phyloP scores from a whole-genome alignment of 306 rosid genomes.

The Prunus campanulata region DNA sequence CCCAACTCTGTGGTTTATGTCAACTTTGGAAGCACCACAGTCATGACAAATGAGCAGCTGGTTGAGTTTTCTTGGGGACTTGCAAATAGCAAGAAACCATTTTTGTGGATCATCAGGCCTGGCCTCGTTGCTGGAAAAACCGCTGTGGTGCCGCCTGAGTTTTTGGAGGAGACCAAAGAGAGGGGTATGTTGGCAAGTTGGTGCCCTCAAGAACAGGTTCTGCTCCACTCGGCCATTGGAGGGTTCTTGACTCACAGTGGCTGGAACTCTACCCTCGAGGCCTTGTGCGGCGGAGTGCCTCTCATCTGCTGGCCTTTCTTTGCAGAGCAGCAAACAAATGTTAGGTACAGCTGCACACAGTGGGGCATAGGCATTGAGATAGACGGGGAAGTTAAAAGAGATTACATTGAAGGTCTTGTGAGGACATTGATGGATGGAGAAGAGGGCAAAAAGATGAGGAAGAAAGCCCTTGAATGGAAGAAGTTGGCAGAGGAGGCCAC shows the following conservation, averaged over 20 bases:
- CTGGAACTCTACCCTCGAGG: constrained; percentile 80
- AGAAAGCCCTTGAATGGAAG: constrained; percentile 47
- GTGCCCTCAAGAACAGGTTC: constrained; percentile 61
- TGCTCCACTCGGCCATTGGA: constrained; percentile 47
- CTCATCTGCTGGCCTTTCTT: constrained; percentile 73
- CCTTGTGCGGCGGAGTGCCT: constrained; percentile 50
- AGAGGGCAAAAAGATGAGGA: constrained; percentile 40
- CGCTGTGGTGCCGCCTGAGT: constrained; percentile 39
- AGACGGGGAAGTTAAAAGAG: constrained; percentile 37
- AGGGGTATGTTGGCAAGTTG: constrained; percentile 45
- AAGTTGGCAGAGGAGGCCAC: constrained; percentile 27
- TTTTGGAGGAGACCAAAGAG: constrained; percentile 28
- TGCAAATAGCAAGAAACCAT: constrained; percentile 42
- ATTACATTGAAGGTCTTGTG: constrained; percentile 39
- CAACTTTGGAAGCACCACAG: constrained; percentile 66
- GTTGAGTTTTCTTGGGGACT: constrained; percentile 78
- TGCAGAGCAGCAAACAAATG: constrained; percentile 69
- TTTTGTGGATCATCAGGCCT: constrained; percentile 60
- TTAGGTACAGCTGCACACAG: constrained; percentile 43
- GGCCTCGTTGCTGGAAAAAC: constrained; percentile 35
- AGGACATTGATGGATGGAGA: constrained; percentile 48
- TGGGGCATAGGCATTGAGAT: constrained; percentile 73
- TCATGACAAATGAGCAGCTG: constrained; percentile 50
- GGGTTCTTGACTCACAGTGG: constrained; percentile 72
- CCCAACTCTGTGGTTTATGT: constrained; percentile 56